phyloP scores from a whole-genome alignment of 441 rosid species.

The Lagerstroemia fauriei region DNA sequence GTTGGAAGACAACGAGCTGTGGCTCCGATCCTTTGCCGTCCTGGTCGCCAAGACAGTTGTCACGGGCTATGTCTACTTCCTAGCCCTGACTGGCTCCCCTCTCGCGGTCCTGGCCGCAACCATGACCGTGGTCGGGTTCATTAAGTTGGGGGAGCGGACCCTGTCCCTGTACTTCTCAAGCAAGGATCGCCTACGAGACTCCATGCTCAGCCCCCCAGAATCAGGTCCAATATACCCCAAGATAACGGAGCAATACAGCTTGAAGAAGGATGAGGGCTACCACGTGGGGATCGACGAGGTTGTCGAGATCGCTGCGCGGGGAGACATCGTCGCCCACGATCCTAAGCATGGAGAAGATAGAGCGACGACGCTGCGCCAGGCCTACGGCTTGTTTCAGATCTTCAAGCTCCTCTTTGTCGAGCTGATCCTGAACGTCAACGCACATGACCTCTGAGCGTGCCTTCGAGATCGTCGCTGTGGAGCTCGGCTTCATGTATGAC shows the following conservation, averaged over 20 bases:
- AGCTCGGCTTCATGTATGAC: constrained; percentile 18
- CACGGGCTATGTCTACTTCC: not conserved
- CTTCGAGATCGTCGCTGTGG: constrained; percentile 29
- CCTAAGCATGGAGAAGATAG: not conserved
- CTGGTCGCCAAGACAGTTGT: constrained; percentile 2
- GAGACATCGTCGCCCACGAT: not conserved
- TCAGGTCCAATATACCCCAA: not conserved
- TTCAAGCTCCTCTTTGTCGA: constrained; percentile 46
- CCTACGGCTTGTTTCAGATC: constrained; percentile 36
- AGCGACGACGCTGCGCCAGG: constrained; percentile 22
- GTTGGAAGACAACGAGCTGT: constrained; percentile 12
- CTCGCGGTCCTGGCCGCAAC: not conserved
- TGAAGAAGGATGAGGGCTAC: not conserved
- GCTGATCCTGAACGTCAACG: constrained; percentile 44
- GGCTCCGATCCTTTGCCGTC: not conserved
- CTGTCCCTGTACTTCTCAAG: not conserved
- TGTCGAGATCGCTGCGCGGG: not conserved
- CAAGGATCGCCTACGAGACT: not conserved
- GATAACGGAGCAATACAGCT: not conserved
- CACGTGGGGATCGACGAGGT: not conserved
- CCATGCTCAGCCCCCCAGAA: not conserved
- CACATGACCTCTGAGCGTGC: constrained; percentile 11
- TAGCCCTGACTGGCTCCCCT: rapidly evolving
- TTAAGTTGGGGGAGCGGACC: not conserved
- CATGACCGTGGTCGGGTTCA: rapidly evolving